Conservation (phyloP, 2,329 filamentous ascomycete species). For the Fusarium humuli region DNA sequence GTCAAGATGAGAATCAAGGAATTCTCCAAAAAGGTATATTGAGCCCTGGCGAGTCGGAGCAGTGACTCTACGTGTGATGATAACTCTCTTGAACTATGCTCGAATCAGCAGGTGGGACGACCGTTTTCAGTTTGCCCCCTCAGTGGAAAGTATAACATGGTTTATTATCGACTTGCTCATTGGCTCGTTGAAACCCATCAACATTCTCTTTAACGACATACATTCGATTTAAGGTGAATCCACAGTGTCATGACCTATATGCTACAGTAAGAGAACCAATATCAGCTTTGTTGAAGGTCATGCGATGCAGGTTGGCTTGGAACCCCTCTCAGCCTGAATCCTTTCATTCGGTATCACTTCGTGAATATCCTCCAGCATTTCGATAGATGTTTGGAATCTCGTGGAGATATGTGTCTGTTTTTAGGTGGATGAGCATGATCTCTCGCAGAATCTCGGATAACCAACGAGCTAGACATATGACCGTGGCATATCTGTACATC, state of each 20-base stretch:
- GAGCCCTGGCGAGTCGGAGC: no score
- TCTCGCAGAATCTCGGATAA: background rate
- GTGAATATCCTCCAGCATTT: no score
- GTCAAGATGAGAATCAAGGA: no score
- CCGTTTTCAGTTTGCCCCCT: background rate
- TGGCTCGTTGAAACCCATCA: background rate
- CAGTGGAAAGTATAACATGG: background rate
- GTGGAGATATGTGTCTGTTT: no score
- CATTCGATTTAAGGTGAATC: background rate
- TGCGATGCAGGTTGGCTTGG: background rate
- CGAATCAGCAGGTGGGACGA: background rate
- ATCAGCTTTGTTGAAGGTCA: background rate
- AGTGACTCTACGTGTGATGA: no score
- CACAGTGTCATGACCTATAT: background rate
- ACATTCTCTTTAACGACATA: background rate
- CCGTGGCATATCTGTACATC: background rate
- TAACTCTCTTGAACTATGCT: no score
- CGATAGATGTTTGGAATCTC: no score
- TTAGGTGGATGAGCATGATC: background rate
- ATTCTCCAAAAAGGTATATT: no score
- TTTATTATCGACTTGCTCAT: background rate
- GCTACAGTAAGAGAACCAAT: background rate
- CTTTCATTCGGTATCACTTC: no score
- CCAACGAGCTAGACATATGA: background rate
- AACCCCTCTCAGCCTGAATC: background rate